These are phyloP conservation scores for Trifolium dubium DNA, from an alignment of 306 rosid genomes.

Conservation along the genomic window DNA sequence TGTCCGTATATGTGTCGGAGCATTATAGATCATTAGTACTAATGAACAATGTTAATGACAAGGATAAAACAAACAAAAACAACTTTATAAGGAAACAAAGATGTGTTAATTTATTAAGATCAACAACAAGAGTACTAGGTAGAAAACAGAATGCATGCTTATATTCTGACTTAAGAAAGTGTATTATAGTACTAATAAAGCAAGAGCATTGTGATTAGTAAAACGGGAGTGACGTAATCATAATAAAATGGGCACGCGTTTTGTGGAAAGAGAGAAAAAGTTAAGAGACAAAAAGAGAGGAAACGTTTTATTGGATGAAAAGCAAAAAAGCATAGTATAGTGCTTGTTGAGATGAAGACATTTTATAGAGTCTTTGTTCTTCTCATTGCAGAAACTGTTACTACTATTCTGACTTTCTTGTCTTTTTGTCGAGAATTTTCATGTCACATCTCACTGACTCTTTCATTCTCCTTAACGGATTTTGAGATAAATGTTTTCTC, in stretches of 20 bases:
- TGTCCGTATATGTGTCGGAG: no score
- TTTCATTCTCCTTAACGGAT: conserved; percentile 17
- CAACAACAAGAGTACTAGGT: background rate
- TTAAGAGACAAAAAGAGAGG: conserved; percentile 53
- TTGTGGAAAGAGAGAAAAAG: conserved; percentile 63
- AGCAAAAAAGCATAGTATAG: conserved; percentile 21
- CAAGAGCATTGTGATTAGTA: background rate
- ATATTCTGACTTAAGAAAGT: background rate
- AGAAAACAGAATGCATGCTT: conserved; percentile 3
- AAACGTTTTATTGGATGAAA: conserved; percentile 57
- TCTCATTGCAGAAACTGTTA: conserved; percentile 48
- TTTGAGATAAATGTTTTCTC: conserved; percentile 14
- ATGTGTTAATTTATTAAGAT: background rate
- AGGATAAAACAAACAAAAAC: conserved; percentile 44
- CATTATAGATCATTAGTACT: no score
- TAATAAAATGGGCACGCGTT: conserved; percentile 67
- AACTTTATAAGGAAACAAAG: conserved; percentile 33
- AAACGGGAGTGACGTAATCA: conserved; percentile 83
- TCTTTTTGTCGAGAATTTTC: conserved; percentile 82
- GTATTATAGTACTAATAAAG: background rate
- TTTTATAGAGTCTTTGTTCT: conserved; percentile 11
- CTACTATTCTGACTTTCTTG: conserved; percentile 61
- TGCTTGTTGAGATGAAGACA: conserved; percentile 4
- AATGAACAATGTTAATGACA: conserved; percentile 3
- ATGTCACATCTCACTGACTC: conserved; percentile 54